These are phyloP conservation scores for Boletus coccyginus DNA, from an alignment of 768 basidiomycete species.

Conservation along the genomic window DNA sequence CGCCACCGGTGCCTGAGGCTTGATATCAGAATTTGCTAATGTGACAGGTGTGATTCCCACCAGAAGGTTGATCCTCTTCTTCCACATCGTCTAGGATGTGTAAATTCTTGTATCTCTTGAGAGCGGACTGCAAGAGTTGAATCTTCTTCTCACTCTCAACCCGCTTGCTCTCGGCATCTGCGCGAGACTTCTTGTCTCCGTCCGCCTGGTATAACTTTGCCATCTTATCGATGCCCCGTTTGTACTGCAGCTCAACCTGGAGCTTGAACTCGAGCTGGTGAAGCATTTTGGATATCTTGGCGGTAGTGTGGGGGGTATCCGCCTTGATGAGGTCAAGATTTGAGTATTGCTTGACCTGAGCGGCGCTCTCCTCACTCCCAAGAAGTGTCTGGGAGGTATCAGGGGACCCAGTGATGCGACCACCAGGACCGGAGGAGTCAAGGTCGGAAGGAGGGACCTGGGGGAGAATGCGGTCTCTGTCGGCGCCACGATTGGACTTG, in stretches of 20 bases:
- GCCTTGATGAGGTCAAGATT: constrained; percentile 96
- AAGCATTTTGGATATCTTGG: constrained; percentile 96
- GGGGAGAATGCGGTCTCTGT: constrained; percentile 34
- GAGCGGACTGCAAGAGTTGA: constrained; percentile 83
- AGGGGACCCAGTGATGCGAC: constrained; percentile 36
- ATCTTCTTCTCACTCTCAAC: constrained; percentile 97
- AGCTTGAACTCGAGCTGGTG: constrained; percentile 99
- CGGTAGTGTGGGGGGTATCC: constrained; percentile 93
- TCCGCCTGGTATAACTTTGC: constrained; percentile 93
- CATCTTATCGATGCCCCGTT: constrained; percentile 99
- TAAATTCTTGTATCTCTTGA: constrained; percentile 95
- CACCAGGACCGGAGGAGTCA: constrained; percentile 3
- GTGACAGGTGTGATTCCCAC: constrained; percentile 33
- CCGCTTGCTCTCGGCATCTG: constrained; percentile 90
- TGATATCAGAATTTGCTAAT: constrained; percentile 26
- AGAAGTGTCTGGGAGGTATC: constrained; percentile 40
- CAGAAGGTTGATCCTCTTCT: constrained; percentile 74
- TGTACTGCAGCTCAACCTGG: constrained; percentile 97
- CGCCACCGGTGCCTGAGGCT: constrained; percentile 62
- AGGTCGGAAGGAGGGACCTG: constrained; percentile 54
- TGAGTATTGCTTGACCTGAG: constrained; percentile 66
- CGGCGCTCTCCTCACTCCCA: constrained; percentile 38
- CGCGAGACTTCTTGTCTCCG: constrained; percentile 93
- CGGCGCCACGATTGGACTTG: constrained; percentile 16
- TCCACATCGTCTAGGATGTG: constrained; percentile 89